Base-by-base conservation (phyloP, 1,139 yeast genomes). In the Blastobotrys persicus region DNA sequence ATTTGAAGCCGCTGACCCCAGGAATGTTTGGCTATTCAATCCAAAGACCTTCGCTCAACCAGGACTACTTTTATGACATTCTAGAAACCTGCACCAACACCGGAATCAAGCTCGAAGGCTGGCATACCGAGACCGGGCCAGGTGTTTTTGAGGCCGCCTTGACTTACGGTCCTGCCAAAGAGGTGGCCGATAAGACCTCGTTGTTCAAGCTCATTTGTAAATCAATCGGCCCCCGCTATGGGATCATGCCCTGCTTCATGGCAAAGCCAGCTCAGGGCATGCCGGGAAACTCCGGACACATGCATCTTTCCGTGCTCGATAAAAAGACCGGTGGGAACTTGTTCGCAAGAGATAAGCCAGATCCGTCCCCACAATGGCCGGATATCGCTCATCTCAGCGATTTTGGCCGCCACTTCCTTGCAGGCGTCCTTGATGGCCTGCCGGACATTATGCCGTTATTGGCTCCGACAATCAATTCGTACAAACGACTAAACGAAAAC, bases 81-180 rank as follows among this genome's bases (percentile, higher is more conserved):
- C 54, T 65, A 44, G 50, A 64, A 12, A 53, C 59, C 1, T 59
- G 67, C 48, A 44, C 49, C 7, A 45, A 51, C 11, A 56, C 67
- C 23, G 59, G 59, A 34, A 59, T 65, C 17, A 62, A 61, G 16
- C 53, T 68, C 31, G 72, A 68, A 48, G 69, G 71, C 3, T 67
- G 68, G 66, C 72, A 68, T 49, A 66, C 71, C 1, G 72, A 68
- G 45, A 66, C 72, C 1, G 72, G 72, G 3, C 72, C 72, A 6
- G 72, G 72, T 12, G 72, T 68, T 4, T 66, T 61, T 46, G 72
- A 68, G 49, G 70, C 70, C 14, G 72, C 72, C 2, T 59, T 68
- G 44, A 69, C 59, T 18, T 68, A 64, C 49, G 55, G 62, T 23
- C 54, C 60, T 14, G 72, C 68, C 11, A 51, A 44, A 5, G 47